phyloP scores from a whole-genome alignment of 2,329 filamentous ascomycete genomes.

The Aureobasidium lini region DNA sequence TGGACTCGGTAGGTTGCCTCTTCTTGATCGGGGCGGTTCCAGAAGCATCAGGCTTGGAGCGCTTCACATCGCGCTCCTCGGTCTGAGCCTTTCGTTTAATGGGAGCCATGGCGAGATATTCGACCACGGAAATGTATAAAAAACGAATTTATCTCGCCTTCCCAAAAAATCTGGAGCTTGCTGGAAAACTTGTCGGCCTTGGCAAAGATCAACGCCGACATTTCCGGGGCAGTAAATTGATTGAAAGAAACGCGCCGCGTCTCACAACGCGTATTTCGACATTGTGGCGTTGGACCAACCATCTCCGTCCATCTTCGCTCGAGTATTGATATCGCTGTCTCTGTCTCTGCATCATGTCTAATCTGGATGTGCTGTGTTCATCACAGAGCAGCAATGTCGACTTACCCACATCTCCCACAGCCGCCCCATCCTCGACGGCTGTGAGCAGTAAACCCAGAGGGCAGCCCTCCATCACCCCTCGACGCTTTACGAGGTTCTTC shows the following conservation, averaged over 20 bases:
- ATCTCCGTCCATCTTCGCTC: neutral
- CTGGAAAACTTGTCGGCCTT: neutral
- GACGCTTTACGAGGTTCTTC: conserved; percentile 46
- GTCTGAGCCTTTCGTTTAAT: conserved; percentile 40
- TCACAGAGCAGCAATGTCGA: conserved; percentile 29
- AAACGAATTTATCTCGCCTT: neutral
- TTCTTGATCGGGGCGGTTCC: conserved; percentile 10
- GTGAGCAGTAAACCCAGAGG: conserved; percentile 35
- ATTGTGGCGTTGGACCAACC: no score
- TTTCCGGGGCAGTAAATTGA: neutral
- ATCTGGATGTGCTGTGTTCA: conserved; percentile 12
- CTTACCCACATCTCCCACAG: conserved; percentile 30
- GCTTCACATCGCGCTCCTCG: conserved; percentile 30
- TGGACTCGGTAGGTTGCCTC: conserved; percentile 22
- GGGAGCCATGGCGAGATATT: conserved; percentile 32
- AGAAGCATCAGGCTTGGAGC: conserved; percentile 23
- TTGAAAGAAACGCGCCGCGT: neutral
- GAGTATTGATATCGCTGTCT: neutral
- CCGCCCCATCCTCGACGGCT: conserved; percentile 21
- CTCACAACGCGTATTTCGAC: no score
- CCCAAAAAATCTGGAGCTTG: neutral
- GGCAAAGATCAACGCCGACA: neutral
- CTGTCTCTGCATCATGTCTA: conserved; percentile 2
- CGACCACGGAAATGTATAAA: neutral
- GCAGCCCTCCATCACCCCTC: conserved; percentile 44